These are phyloP conservation scores for Epichloe amarillans DNA, from an alignment of 2,329 filamentous ascomycete genomes.

Conservation along the genomic window DNA sequence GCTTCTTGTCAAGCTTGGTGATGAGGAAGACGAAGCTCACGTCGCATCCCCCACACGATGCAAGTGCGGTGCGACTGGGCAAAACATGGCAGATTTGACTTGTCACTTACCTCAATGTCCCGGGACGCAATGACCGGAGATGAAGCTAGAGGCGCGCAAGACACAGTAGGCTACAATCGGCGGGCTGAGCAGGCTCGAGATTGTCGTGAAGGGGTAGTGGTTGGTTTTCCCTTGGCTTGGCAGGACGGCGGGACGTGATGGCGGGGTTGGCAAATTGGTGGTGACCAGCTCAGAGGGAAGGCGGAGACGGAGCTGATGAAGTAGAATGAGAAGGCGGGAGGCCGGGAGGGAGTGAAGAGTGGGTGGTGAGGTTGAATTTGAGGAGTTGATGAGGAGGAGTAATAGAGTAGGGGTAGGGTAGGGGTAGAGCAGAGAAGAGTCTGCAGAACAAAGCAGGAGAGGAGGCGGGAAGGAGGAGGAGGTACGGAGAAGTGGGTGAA, in stretches of 20 bases:
- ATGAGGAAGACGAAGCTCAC: neutral
- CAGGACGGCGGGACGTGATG: constrained; percentile 3
- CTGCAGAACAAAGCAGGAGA: neutral
- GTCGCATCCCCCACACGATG: neutral
- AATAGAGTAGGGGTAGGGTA: neutral
- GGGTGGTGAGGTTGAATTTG: no score
- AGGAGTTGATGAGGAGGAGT: no score
- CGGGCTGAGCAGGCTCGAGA: neutral
- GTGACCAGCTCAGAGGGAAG: neutral
- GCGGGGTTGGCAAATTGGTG: neutral
- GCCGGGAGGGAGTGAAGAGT: neutral
- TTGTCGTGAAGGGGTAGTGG: neutral
- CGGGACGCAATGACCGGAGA: neutral
- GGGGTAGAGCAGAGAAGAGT: constrained; percentile 2
- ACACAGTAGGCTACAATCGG: neutral
- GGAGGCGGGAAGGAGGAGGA: constrained; percentile 3
- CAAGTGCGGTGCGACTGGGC: neutral
- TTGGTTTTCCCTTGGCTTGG: neutral
- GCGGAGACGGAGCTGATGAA: neutral
- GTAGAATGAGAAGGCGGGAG: neutral
- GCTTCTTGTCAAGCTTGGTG: neutral
- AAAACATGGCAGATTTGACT: neutral
- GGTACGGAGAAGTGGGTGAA: neutral
- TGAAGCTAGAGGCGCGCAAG: neutral
- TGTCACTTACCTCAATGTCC: neutral